Evolutionary conservation across 1,139 yeast genomes (phyloP).

Genomic region (Sugiyamaella sp.): DNA sequence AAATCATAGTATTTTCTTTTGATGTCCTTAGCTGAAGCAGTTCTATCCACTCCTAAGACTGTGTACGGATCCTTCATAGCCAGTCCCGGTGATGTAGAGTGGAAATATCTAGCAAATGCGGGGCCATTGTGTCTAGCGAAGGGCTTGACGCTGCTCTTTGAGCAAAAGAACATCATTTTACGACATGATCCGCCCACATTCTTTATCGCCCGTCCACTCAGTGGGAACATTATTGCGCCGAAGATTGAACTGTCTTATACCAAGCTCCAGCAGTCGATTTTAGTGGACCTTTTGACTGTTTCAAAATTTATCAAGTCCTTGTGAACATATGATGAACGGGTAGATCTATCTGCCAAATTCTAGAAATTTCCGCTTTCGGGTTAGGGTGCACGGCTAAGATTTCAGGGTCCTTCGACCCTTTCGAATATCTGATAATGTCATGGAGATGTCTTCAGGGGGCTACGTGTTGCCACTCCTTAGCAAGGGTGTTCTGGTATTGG

Average conservation of each 20-base stretch:
- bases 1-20: slow-evolving; percentile 92
- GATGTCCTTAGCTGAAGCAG: slow-evolving; percentile 79
- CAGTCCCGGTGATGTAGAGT: slow-evolving; percentile 14
- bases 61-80: slow-evolving; percentile 76
- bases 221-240: slow-evolving; percentile 6
- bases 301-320: no score
- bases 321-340: neutral
- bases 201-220: slow-evolving; percentile 10
- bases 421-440: no score
- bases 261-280: no score
- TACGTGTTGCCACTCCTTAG: no score
- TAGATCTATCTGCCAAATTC: slow-evolving; percentile 11
- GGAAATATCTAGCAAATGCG: slow-evolving; percentile 12
- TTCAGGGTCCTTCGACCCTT: no score
- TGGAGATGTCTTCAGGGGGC: no score
- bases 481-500: no score
- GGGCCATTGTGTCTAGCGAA: neutral
- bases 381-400: slow-evolving; percentile 8
- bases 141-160: neutral
- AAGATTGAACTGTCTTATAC: neutral
- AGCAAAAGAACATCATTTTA: neutral
- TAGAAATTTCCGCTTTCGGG: slow-evolving; percentile 17
- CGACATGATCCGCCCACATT: neutral
- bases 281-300: no score
- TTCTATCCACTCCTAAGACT: slow-evolving; percentile 72